Conservation (phyloP, 257 asterid genomes). For the Ophiorrhiza pumila region DNA sequence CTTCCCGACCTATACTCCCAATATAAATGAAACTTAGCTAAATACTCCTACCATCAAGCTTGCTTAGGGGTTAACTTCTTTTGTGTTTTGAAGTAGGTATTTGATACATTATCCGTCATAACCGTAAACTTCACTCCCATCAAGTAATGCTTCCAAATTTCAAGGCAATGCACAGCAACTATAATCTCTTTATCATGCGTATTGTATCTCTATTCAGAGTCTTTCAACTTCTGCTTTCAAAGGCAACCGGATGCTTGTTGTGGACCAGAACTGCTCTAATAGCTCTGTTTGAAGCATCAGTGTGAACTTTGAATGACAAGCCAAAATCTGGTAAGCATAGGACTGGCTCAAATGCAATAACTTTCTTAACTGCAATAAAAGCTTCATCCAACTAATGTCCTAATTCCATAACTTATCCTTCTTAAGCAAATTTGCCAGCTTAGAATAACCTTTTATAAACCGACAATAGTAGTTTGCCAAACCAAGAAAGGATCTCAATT, state of each 20-base stretch:
- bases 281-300: background rate
- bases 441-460: background rate
- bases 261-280: background rate
- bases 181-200: background rate
- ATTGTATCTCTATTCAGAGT: background rate
- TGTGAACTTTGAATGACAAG: background rate
- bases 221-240: background rate
- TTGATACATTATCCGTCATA: background rate
- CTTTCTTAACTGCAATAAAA: background rate
- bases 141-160: background rate
- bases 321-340: background rate
- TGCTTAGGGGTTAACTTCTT: conserved; percentile 4
- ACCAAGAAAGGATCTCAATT: background rate
- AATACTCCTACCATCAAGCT: conserved; percentile 5
- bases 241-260: background rate
- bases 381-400: background rate
- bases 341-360: background rate
- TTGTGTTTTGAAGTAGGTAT: background rate
- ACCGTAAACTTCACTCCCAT: background rate
- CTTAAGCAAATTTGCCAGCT: background rate
- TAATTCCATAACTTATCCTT: background rate
- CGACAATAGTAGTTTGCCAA: background rate
- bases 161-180: background rate
- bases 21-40: conserved; percentile 4
- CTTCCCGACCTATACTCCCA: background rate